phyloP scores from a whole-genome alignment of 1,284 basidiomycete species.

The Leccinum insolens region DNA sequence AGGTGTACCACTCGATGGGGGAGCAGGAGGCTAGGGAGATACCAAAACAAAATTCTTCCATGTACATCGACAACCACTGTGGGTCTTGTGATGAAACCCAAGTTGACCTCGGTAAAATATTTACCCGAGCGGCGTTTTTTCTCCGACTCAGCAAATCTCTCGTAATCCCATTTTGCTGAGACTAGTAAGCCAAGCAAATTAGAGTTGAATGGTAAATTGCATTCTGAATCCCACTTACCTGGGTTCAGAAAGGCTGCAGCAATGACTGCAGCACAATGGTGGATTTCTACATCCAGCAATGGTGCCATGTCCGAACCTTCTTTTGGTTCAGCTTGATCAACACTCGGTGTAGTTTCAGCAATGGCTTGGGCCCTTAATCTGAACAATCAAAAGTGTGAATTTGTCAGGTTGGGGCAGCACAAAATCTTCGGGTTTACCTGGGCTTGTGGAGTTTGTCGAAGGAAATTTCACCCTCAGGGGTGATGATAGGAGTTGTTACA shows the following conservation, averaged over 20 bases:
- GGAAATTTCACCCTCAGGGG: neutral
- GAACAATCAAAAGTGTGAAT: neutral
- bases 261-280: neutral
- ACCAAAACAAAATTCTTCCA: neutral
- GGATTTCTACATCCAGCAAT: neutral
- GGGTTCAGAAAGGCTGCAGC: neutral
- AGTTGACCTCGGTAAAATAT: neutral
- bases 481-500: neutral
- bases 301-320: neutral
- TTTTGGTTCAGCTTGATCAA: neutral
- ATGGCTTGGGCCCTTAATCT: neutral
- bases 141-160: neutral
- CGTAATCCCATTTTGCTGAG: neutral
- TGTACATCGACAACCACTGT: neutral
- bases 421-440: neutral
- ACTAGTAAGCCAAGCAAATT: neutral
- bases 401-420: neutral
- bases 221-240: neutral
- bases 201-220: neutral
- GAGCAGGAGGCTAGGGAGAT: neutral
- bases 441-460: neutral
- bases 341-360: neutral
- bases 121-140: neutral
- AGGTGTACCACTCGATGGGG: neutral
- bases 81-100: neutral